Evolutionary conservation across 495 filamentous ascomycete species (phyloP), one percentile per base, ranked within the genome.

Genomic region (Aspergillus nanangensis): DNA sequence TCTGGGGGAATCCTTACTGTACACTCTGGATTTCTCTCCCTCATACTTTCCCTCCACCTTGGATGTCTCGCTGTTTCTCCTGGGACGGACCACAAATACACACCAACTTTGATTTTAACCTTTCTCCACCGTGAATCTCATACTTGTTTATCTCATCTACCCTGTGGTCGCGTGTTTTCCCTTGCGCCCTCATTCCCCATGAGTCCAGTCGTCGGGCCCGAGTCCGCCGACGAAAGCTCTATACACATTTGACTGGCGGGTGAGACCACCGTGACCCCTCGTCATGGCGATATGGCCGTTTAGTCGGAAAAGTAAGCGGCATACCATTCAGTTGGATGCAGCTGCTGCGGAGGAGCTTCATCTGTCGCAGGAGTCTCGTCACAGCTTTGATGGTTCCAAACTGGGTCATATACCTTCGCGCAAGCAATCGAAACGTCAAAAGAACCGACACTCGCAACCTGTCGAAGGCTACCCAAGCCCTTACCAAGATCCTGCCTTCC

Each of bases 251-350:
- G 57, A 62, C 51, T 83, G 8, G 65, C 88, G 40, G 32, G 46
- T 53, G 52, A 47, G 47, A 43, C 41, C 34, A 45, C 29, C 41
- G 38, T 42, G 29, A 58, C 37, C 50, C 22, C 39, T 23, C 71
- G 73, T 61, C 51, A 88, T 88, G 84, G 79, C 80, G 58, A 70
- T 88, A 70, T 90, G 86, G 86, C 86, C 82, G 25, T 90, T 88
- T 63, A 75, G 84, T 63, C 82, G 84, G 45, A 86, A 75, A 62
- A 81, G 50, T 41, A 77, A 75, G 62, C 69, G 62, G 54, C 71
- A 71, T 50, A 73, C 67, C 35, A 72, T 67, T 35, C 70, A 71
- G 50, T 54, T 65, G 56, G 70, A 67, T 47, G 55, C 60, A 19
- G 62, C 57, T 40, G 66, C 62, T 50, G 61, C 55, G 27, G 53